Conservation (phyloP, 352 stramenopile genomes). For the Phytophthora brassicae region DNA sequence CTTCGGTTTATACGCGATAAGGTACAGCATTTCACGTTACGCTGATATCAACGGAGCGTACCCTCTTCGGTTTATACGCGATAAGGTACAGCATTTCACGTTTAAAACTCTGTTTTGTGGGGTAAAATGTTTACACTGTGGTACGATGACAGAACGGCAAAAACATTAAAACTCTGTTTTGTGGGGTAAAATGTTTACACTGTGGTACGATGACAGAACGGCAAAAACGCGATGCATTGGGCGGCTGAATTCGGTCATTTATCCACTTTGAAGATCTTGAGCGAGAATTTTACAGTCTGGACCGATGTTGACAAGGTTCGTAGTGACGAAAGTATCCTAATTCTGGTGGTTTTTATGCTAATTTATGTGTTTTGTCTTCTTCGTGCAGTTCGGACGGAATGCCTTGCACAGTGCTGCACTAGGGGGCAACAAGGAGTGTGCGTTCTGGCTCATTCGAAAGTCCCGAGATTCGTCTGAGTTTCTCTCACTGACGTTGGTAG, state of each 20-base stretch:
- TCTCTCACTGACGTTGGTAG: slow-evolving; percentile 71
- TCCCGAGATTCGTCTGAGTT: slow-evolving; percentile 64
- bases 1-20: slow-evolving; percentile 85
- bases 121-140: neutral
- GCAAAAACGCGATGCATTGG: slow-evolving; percentile 89
- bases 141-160: slow-evolving; percentile 71
- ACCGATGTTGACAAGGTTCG: slow-evolving; percentile 79
- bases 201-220: slow-evolving; percentile 49
- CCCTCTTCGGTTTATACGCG: slow-evolving; percentile 75
- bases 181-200: neutral
- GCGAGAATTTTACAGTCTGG: slow-evolving; percentile 76
- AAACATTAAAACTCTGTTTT: slow-evolving; percentile 33
- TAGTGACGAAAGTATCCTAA: too few species aligned
- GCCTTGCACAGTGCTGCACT: slow-evolving; percentile 79
- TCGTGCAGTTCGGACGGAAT: slow-evolving; percentile 82
- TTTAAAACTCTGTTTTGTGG: neutral
- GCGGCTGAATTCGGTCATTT: slow-evolving; percentile 78
- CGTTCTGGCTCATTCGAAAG: slow-evolving; percentile 82
- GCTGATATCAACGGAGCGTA: slow-evolving; percentile 79
- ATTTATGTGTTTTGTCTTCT: neutral
- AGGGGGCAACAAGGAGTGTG: slow-evolving; percentile 81
- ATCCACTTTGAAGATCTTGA: slow-evolving; percentile 76
- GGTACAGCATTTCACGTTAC: slow-evolving; percentile 31
- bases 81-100: slow-evolving; percentile 59
- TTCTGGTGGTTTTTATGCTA: too few species aligned